Evolutionary conservation across 192 early-diverging fungal species (phyloP), one percentile per base, ranked within the genome.

Genomic region (Spinellus fusiger): DNA sequence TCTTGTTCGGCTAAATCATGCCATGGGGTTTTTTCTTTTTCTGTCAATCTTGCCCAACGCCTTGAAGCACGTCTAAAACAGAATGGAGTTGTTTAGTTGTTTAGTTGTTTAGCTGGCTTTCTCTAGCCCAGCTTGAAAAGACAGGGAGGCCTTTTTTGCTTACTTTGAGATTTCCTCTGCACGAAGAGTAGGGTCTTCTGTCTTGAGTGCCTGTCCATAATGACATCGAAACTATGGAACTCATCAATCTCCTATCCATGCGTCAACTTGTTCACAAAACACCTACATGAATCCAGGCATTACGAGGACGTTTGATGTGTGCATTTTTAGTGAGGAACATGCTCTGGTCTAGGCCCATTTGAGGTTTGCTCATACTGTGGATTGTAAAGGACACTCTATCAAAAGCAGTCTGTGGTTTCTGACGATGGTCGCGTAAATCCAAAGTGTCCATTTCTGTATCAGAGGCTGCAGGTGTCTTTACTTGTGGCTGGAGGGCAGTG

Each of bases 111-210:
- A 37, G 35, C 35, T 9, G 13, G 35, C n/a, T n/a, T n/a, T n/a
- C n/a, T n/a, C n/a, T n/a, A 56, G 15, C 4, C 26, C 22, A 38
- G 12, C 12, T 9, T 13, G 16, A 52, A 47, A 59, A 53, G 29
- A 9, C 27, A 37, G 3, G 22, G 27, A 15, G 25, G 7, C 12
- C 5, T 48, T 28, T 18, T 27, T 12, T 13, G 20, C 59, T 65
- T 71, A 71, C 69, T 71, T 71, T 65, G 69, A 71, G 34, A 71
- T 71, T 51, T 65, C 69, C 31, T 71, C 69, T 20, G 69, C 64
- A 40, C 69, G 69, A 28, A 71, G 44, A 22, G 58, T 71, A 12
- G 69, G 69, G 28, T 71, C 69, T 71, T 71, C 62, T 13, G 64
- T 49, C 44, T 71, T 71, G 15, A 71, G 49, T 37, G 69, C 69